These are phyloP conservation scores for Debaryomyces sp. DNA, from an alignment of 1,139 yeast species.

Conservation along the genomic window DNA sequence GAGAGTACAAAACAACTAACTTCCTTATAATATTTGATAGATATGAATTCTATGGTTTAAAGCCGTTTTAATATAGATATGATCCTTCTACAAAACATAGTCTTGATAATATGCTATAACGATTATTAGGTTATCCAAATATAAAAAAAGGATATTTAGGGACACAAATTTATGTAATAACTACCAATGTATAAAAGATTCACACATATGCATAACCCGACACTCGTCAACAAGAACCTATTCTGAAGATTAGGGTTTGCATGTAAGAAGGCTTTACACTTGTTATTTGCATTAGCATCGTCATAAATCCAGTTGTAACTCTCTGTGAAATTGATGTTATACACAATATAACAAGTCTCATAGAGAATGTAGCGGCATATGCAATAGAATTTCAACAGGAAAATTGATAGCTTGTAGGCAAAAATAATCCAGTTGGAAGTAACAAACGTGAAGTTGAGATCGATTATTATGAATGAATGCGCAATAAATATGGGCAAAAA, in stretches of 20 bases:
- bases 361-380: slow-evolving; percentile 26
- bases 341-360: slow-evolving; percentile 21
- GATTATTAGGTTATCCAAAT: neutral
- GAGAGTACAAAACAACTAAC: too few relatives aligned
- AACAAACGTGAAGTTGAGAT: slow-evolving; percentile 20
- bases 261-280: neutral
- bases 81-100: too few relatives aligned
- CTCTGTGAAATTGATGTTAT: slow-evolving; percentile 10
- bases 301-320: slow-evolving; percentile 11
- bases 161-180: neutral
- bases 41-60: too few relatives aligned
- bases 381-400: slow-evolving; percentile 27
- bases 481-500: slow-evolving; percentile 29
- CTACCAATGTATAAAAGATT: slow-evolving; percentile 3
- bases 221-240: neutral
- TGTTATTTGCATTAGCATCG: neutral
- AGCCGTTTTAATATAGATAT: too few relatives aligned
- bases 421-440: slow-evolving; percentile 6
- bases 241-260: neutral
- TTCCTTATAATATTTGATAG: too few relatives aligned
- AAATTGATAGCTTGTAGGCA: slow-evolving; percentile 19
- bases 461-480: slow-evolving; percentile 26
- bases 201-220: slow-evolving; percentile 1
- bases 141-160: neutral
- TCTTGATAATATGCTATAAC: neutral